Percentiles rank a stretch among this genome's conserved stretches.
Evolutionary conservation across 805 yeast genomes (phyloP).

Genomic region (Lachancea nothofagi): DNA sequence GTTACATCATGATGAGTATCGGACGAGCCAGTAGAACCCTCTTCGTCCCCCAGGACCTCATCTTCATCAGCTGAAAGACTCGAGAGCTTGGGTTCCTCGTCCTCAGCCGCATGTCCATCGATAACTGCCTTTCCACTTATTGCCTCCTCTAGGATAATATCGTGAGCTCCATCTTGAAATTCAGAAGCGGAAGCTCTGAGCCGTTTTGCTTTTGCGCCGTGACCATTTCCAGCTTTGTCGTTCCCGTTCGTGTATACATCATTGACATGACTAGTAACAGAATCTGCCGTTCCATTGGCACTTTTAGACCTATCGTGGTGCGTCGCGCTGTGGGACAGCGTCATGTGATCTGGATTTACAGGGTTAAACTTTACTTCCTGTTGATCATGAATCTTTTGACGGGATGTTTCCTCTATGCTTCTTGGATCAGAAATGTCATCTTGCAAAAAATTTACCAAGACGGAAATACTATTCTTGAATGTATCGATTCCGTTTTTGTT

Average conservation of each 20-base stretch:
- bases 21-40: background rate
- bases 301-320: conserved; percentile 5
- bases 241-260: conserved; percentile 18
- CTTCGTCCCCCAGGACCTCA: conserved; percentile 16
- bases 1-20: background rate
- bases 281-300: conserved; percentile 12
- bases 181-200: too few relatives aligned
- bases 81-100: conserved; percentile 4
- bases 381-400: conserved; percentile 39
- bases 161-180: conserved; percentile 15
- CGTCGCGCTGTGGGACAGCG: background rate
- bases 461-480: conserved; percentile 44
- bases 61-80: conserved; percentile 6
- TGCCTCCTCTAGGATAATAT: conserved; percentile 15
- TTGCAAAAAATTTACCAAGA: conserved; percentile 52
- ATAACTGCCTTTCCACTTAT: conserved; percentile 11
- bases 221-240: conserved; percentile 15
- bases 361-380: background rate
- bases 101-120: background rate
- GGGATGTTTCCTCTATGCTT: conserved; percentile 51
- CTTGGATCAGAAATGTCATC: conserved; percentile 66
- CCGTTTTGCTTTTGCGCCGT: background rate
- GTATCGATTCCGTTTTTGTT: conserved; percentile 26
- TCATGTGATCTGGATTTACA: background rate
- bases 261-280: conserved; percentile 14